phyloP scores from a whole-genome alignment of 2,329 filamentous ascomycete genomes.

The Fusarium neocosmosporiellum region DNA sequence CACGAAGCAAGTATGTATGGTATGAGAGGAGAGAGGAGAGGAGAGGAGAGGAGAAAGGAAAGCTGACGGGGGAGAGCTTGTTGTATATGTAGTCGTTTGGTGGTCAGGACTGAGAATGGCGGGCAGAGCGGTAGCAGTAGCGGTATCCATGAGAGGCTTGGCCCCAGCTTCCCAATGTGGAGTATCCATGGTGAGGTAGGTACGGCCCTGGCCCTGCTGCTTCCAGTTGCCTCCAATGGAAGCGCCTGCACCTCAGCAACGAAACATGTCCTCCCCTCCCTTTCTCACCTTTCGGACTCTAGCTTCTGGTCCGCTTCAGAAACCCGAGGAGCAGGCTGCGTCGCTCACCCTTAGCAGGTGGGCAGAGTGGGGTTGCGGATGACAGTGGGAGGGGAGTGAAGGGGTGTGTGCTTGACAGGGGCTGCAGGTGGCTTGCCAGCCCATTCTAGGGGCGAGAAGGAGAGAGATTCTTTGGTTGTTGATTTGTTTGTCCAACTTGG shows the following conservation, averaged over 20 bases:
- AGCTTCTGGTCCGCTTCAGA: slow-evolving; percentile 7
- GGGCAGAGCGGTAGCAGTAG: slow-evolving; percentile 17
- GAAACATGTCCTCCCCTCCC: slow-evolving; percentile 2
- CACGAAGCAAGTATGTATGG: slow-evolving; percentile 43
- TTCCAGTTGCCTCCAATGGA: background rate
- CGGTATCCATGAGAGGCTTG: slow-evolving; percentile 31
- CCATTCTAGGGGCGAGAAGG: slow-evolving; percentile 4
- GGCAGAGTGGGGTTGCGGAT: slow-evolving; percentile 40
- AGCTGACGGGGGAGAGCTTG: slow-evolving; percentile 32
- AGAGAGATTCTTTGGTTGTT: background rate
- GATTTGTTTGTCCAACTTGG: background rate
- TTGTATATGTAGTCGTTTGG: slow-evolving; percentile 42
- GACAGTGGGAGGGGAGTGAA: slow-evolving; percentile 32
- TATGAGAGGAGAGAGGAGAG: slow-evolving; percentile 37
- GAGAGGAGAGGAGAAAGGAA: slow-evolving; percentile 36
- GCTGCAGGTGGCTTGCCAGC: slow-evolving; percentile 1
- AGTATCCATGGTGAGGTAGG: slow-evolving; percentile 13
- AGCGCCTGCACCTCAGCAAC: slow-evolving; percentile 10
- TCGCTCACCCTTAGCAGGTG: slow-evolving; percentile 18
- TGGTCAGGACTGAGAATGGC: slow-evolving; percentile 10
- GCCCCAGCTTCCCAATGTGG: slow-evolving; percentile 34
- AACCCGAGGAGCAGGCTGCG: slow-evolving; percentile 14
- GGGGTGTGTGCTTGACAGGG: slow-evolving; percentile 25
- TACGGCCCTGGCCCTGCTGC: background rate
- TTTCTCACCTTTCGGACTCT: slow-evolving; percentile 9